Conservation (phyloP, 2,329 filamentous ascomycete genomes). For the Tolypocladium tropicale region DNA sequence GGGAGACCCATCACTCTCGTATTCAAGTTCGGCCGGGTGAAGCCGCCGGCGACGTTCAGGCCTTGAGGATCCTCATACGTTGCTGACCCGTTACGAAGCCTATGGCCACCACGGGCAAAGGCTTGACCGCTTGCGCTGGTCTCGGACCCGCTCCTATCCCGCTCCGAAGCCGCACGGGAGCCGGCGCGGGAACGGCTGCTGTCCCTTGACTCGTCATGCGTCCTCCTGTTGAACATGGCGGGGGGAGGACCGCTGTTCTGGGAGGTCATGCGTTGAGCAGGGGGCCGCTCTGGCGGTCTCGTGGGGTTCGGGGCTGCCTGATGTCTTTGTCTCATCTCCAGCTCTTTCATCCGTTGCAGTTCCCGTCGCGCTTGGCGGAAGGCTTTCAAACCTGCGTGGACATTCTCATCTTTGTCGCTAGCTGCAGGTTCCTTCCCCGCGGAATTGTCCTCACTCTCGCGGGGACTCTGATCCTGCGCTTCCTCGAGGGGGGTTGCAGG, state of each 20-base stretch:
- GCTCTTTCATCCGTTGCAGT: constrained; percentile 44
- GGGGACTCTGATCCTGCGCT: background rate
- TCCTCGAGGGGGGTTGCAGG: constrained; percentile 8
- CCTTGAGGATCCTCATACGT: constrained; percentile 25
- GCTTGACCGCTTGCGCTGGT: constrained; percentile 35
- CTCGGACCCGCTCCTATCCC: constrained; percentile 46
- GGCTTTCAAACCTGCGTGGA: constrained; percentile 42
- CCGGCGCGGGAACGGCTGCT: constrained; percentile 15
- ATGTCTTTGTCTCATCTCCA: constrained; percentile 35
- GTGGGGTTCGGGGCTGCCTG: constrained; percentile 13
- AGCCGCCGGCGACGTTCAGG: constrained; percentile 12
- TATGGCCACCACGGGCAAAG: constrained; percentile 29
- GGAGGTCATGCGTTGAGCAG: constrained; percentile 26
- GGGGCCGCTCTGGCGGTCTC: constrained; percentile 10
- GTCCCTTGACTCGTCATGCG: constrained; percentile 31
- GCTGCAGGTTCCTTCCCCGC: background rate
- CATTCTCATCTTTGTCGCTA: constrained; percentile 26
- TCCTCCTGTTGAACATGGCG: constrained; percentile 31
- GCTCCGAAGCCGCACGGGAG: constrained; percentile 28
- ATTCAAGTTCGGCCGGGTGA: constrained; percentile 18
- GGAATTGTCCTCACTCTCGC: background rate
- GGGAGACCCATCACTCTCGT: constrained; percentile 36
- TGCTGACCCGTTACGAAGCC: constrained; percentile 26
- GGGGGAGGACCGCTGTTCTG: constrained; percentile 35
- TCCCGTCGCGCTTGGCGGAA: constrained; percentile 49